Conservation (phyloP, 192 early-diverging fungal genomes). For the Dissophora ornata region DNA sequence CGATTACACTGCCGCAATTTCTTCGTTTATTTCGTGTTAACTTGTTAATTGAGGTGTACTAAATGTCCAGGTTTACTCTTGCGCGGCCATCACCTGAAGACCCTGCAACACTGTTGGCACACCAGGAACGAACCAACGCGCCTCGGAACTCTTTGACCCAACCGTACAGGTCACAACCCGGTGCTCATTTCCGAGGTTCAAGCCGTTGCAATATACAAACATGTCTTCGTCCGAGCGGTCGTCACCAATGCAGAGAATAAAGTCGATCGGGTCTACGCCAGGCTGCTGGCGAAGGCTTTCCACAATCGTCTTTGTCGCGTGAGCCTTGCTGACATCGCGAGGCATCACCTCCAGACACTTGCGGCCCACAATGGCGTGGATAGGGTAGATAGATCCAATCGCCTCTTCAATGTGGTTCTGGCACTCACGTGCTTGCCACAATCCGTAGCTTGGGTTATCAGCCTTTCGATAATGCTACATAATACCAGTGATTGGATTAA, state of each 20-base stretch:
- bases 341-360: constrained; percentile 80
- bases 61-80: not conserved
- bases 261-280: constrained; percentile 56
- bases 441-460: constrained; percentile 68
- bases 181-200: constrained; percentile 34
- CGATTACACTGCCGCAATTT: no score
- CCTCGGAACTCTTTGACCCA: constrained; percentile 65
- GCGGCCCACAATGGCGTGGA: constrained; percentile 74
- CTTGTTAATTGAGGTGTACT: no score
- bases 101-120: constrained; percentile 47
- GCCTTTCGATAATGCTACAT: constrained; percentile 69
- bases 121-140: constrained; percentile 64
- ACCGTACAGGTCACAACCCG: constrained; percentile 64
- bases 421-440: constrained; percentile 87
- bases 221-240: constrained; percentile 86
- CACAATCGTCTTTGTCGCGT: constrained; percentile 67
- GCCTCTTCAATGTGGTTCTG: constrained; percentile 85
- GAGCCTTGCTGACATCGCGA: constrained; percentile 76
- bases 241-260: constrained; percentile 78
- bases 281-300: constrained; percentile 60
- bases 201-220: constrained; percentile 75
- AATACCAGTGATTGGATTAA: not conserved
- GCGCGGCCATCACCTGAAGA: constrained; percentile 27
- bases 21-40: no score
- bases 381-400: constrained; percentile 72